Percentiles rank a stretch among this genome's conserved stretches.
Conservation (phyloP, 1,284 basidiomycete genomes). For the Cerioporus squamosus region DNA sequence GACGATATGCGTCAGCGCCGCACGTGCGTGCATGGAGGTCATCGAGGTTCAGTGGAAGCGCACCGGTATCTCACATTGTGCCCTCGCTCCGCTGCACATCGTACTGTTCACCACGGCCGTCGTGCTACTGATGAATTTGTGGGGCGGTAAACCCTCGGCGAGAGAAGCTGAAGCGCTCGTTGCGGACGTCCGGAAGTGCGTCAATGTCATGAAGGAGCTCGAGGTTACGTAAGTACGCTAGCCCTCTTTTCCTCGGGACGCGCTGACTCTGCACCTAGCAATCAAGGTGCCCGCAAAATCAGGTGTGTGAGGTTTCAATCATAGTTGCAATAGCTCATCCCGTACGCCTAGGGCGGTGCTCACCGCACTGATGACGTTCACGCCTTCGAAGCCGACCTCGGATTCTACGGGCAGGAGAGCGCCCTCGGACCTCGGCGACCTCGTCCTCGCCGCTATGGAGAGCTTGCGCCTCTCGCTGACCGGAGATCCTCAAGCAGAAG, state of each 20-base stretch:
- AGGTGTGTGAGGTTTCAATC: too few species aligned
- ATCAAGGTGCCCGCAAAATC: neutral
- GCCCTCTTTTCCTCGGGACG: neutral
- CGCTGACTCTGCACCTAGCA: neutral
- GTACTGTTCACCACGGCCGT: slow-evolving; percentile 61
- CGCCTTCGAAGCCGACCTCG: neutral
- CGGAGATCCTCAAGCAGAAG: neutral
- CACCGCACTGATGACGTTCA: neutral
- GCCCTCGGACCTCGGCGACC: neutral
- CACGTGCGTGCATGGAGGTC: slow-evolving; percentile 78
- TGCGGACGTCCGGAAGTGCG: slow-evolving; percentile 68
- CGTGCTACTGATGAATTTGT: slow-evolving; percentile 70
- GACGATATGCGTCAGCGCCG: slow-evolving; percentile 85
- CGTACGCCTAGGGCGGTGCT: neutral
- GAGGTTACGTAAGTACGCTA: slow-evolving; percentile 45
- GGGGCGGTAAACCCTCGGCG: slow-evolving; percentile 59
- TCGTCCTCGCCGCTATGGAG: neutral
- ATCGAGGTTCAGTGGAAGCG: slow-evolving; percentile 57
- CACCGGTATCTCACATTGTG: slow-evolving; percentile 22
- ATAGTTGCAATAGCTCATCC: too few species aligned
- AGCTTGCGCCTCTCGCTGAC: neutral
- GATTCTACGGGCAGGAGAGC: neutral
- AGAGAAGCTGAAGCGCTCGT: slow-evolving; percentile 59
- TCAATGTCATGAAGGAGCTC: slow-evolving; percentile 52
- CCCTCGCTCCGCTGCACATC: slow-evolving; percentile 29